These are phyloP conservation scores for Coemansia sp. DNA, from an alignment of 192 early-diverging fungal species.

Conservation along the genomic window DNA sequence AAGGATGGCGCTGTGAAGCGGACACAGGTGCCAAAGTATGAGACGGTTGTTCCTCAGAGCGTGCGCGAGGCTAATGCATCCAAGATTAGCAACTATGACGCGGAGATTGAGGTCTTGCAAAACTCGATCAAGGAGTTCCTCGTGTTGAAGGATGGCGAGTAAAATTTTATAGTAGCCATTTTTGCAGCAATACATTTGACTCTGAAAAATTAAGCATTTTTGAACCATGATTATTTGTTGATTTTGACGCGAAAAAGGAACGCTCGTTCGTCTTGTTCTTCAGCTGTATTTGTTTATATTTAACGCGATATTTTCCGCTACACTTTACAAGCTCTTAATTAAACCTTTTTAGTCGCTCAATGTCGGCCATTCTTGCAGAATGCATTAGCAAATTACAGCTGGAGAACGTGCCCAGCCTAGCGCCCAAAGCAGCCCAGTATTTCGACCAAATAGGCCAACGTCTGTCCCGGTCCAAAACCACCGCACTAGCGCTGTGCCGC, in stretches of 20 bases:
- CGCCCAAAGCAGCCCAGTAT: conserved; percentile 48
- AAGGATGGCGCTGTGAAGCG: conserved; percentile 63
- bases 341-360: not conserved
- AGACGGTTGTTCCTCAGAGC: conserved; percentile 65
- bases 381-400: conserved; percentile 34
- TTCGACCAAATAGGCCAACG: conserved; percentile 39
- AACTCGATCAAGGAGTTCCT: conserved; percentile 71
- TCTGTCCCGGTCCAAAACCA: conserved; percentile 19
- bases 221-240: too few relatives aligned
- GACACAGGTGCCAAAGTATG: conserved; percentile 67
- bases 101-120: conserved; percentile 72
- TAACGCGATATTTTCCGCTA: too few relatives aligned
- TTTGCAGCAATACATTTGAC: not conserved
- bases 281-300: too few relatives aligned
- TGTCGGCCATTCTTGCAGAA: conserved; percentile 32
- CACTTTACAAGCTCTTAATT: too few relatives aligned
- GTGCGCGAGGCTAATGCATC: conserved; percentile 69
- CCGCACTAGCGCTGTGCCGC: conserved; percentile 21
- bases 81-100: conserved; percentile 72
- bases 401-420: conserved; percentile 29
- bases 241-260: too few relatives aligned
- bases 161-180: not conserved
- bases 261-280: too few relatives aligned
- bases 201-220: not conserved
- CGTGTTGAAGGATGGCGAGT: conserved; percentile 55